These are phyloP conservation scores for Aspergillus pseudoviridinutans DNA, from an alignment of 2,329 filamentous ascomycete species.

Conservation along the genomic window DNA sequence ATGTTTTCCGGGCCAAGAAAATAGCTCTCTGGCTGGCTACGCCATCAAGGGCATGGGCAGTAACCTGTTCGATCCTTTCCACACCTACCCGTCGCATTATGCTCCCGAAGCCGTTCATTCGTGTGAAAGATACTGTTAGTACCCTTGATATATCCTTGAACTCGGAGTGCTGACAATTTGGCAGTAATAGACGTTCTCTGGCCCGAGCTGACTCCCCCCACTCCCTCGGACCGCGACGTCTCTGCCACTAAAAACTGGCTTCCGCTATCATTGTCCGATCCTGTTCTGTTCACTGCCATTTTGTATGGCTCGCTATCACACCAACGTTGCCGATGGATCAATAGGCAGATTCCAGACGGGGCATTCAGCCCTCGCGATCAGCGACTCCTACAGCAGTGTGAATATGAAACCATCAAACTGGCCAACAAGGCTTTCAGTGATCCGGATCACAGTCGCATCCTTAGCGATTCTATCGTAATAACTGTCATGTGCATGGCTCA, in stretches of 20 bases:
- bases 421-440: slow-evolving; percentile 33
- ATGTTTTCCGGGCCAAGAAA: background rate
- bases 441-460: slow-evolving; percentile 26
- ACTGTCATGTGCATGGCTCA: slow-evolving; percentile 35
- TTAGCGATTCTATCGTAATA: slow-evolving; percentile 33
- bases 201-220: slow-evolving; percentile 24
- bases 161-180: background rate
- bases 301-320: slow-evolving; percentile 31
- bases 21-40: background rate
- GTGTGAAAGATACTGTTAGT: slow-evolving; percentile 27
- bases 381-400: slow-evolving; percentile 21
- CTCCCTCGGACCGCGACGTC: background rate
- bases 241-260: slow-evolving; percentile 23
- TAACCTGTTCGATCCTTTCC: slow-evolving; percentile 25
- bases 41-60: slow-evolving; percentile 20
- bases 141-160: background rate
- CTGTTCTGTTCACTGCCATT: slow-evolving; percentile 29
- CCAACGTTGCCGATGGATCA: slow-evolving; percentile 28
- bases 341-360: slow-evolving; percentile 17
- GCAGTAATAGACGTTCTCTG: slow-evolving; percentile 24
- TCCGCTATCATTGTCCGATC: slow-evolving; percentile 25
- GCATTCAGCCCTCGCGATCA: slow-evolving; percentile 21
- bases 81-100: slow-evolving; percentile 20
- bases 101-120: slow-evolving; percentile 19
- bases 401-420: slow-evolving; percentile 32